Base-by-base conservation (phyloP, 768 basidiomycete genomes). In the Russula sp. region DNA sequence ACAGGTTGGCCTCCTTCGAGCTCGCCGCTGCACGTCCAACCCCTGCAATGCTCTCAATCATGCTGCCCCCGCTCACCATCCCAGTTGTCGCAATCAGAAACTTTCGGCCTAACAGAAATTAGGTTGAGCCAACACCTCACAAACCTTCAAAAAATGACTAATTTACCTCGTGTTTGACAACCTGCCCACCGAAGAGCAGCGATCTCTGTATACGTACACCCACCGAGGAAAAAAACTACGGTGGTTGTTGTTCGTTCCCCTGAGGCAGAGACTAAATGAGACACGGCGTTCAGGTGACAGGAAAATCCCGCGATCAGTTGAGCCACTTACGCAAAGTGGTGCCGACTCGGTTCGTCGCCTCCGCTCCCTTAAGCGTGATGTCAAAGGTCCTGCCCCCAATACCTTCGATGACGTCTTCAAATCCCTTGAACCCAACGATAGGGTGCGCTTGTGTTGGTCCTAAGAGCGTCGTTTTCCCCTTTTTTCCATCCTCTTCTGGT, bases 131-230 rank as follows among this genome's bases (percentile, higher is more conserved):
- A 35, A 29, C 6, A 20, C 36, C 22, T 35, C 22, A 20, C 34
- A 51, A 43, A 32, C 43, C 16, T 20, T 29, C 35, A 63, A 58
- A n/a, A 51, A 20, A 35, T 60, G 41, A 39, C 61, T 3, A 47
- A 70, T 74, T 32, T 69, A 84, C 93, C 95, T 79, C 81, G 82
- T 66, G 87, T 88, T 72, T 93, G 93, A 67, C 86, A 82, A 59
- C 85, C 81, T 69, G 96, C 87, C 93, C 93, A 97, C 71, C 97
- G 80, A 66, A 99, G 72, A 7, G 96, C 96, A 41, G 97, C 87
- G 61, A 98, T 93, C 76, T 98, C 97, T 9, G 96, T 96, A 68
- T 91, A 97, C 13, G 97, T 99, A 72, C 94, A 94, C 5, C 96
- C 97, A 32, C 97, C 97, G 36, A 98, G 75, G 82, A 98, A 98